Evolutionary conservation across 1,284 basidiomycete genomes (phyloP).

Genomic region (Sporisorium exsertum): DNA sequence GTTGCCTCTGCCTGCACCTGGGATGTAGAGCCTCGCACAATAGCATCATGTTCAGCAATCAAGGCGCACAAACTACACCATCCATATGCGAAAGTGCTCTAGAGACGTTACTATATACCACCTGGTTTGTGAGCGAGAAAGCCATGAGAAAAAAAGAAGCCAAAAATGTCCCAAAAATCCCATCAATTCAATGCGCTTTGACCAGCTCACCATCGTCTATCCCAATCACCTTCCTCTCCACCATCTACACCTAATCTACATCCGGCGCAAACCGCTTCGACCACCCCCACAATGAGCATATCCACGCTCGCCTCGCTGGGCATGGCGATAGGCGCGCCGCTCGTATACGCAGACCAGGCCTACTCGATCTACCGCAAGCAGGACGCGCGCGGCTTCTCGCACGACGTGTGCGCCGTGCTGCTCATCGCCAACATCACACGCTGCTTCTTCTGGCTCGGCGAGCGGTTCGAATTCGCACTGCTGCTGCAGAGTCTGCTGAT

Average conservation of each 20-base stretch:
- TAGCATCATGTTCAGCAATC: no score
- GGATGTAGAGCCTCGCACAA: constrained; percentile 10
- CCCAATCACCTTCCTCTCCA: neutral
- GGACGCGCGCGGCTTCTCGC: constrained; percentile 83
- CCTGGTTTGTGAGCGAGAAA: no score
- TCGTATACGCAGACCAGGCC: constrained; percentile 63
- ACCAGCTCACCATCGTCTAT: neutral
- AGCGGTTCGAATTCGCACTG: constrained; percentile 80
- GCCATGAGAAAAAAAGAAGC: no score
- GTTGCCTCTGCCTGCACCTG: constrained; percentile 11
- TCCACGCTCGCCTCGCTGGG: constrained; percentile 38
- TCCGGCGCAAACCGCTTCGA: neutral
- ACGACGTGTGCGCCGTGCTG: constrained; percentile 62
- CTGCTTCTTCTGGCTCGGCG: constrained; percentile 80
- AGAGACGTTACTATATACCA: no score
- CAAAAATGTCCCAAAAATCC: no score
- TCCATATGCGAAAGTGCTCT: no score
- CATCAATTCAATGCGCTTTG: no score
- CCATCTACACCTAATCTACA: neutral
- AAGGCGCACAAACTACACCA: no score
- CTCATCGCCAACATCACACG: constrained; percentile 62
- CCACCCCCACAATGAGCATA: constrained; percentile 41
- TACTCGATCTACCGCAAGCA: constrained; percentile 60
- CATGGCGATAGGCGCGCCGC: constrained; percentile 60
- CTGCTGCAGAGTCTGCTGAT: constrained; percentile 67